These are phyloP conservation scores for Filobasidium uniguttulatum DNA, from an alignment of 1,284 basidiomycete genomes.

Conservation along the genomic window DNA sequence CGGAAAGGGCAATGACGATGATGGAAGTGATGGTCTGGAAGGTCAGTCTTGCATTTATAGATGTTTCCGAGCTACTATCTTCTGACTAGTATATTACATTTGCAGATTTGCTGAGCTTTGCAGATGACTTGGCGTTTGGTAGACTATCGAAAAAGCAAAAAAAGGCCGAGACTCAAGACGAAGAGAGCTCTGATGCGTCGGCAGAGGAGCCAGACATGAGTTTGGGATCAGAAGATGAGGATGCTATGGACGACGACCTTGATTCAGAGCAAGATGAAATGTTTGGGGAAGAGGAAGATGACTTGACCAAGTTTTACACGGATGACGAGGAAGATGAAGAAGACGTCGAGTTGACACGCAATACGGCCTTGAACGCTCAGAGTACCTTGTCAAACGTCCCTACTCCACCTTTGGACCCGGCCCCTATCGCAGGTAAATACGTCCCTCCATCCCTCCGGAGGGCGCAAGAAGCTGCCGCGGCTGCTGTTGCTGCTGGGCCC, in stretches of 20 bases:
- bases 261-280: no score
- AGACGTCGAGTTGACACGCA: conserved; percentile 17
- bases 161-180: conserved; percentile 16
- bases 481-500: no score
- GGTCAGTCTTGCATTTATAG: conserved; percentile 41
- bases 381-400: conserved; percentile 1
- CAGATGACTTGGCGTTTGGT: conserved; percentile 27
- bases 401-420: not conserved
- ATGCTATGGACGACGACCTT: conserved; percentile 13
- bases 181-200: not conserved
- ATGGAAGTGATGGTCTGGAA: conserved; percentile 43
- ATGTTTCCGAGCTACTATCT: conserved; percentile 9
- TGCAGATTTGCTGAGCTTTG: conserved; percentile 44
- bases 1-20: conserved; percentile 35
- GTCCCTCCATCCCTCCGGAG: conserved; percentile 42
- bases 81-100: conserved; percentile 35
- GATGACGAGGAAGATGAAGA: conserved; percentile 19
- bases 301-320: conserved; percentile 16
- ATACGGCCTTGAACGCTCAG: conserved; percentile 21
- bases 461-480: conserved; percentile 29
- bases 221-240: conserved; percentile 10
- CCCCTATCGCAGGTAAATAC: conserved; percentile 29
- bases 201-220: not conserved
- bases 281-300: conserved; percentile 24
- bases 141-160: conserved; percentile 2